Base-by-base conservation (phyloP, 768 basidiomycete genomes). In the Russula sp. region DNA sequence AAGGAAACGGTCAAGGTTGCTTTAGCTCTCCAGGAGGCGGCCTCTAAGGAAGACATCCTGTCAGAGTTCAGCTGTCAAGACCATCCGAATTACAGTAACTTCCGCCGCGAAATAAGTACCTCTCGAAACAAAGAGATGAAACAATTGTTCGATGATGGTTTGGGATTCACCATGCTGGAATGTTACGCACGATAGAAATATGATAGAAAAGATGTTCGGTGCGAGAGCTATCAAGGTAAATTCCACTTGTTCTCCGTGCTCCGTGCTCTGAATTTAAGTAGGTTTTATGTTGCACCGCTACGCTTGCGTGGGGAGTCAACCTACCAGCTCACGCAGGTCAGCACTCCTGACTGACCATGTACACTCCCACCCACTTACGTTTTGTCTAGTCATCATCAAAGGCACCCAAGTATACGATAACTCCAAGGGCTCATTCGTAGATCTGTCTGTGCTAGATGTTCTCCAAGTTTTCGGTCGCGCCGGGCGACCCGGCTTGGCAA, bases 301-400 rank as follows among this genome's bases (percentile, higher is more conserved):
- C 97, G 3, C 81, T 99, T 49, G 97, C 97, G 5, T 99, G 97
- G 97, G 97, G 97, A 76, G 97, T 99, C 69, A 99, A 99, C 75
- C 78, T 99, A 67, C 97, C 97, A 38, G 97, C 97, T 20, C 96
- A 98, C 76, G 97, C 97, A 62, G 93, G 91, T 91, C 66, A 67
- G 77, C 70, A 57, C 60, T 67, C 61, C 61, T 53, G 67, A 18
- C 52, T 40, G 6, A 50, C 22, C 13, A 18, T 22, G n/a, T 20
- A 57, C 53, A 14, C 55, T 53, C n/a, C 57, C 61, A 50, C 54
- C 32, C 67, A 44, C 18, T 22, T 9, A 51, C 59, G 38, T 58
- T n/a, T 8, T 44, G 59, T 32, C 1, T 50, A 92, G 95, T 97
- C 59, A 76, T 97, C 67, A 98, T 97, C 78, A 99, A 99, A 75